phyloP scores from a whole-genome alignment of 768 basidiomycete species.

The Gymnopilus junonius region DNA sequence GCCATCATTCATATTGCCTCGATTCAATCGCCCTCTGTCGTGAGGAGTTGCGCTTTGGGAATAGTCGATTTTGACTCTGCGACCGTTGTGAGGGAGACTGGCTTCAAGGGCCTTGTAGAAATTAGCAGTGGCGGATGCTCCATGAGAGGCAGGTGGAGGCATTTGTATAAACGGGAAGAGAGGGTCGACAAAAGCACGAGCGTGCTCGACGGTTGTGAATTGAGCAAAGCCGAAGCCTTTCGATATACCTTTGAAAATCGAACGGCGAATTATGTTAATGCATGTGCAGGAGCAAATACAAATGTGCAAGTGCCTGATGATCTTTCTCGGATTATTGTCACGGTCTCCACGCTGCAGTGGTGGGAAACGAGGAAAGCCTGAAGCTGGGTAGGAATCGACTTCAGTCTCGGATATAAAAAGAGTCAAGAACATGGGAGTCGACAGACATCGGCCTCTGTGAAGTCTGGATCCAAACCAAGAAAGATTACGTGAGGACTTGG shows the following conservation, averaged over 20 bases:
- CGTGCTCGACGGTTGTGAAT: slow-evolving; percentile 85
- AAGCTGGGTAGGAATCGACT: slow-evolving; percentile 59
- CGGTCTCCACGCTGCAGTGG: slow-evolving; percentile 80
- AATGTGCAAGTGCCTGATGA: slow-evolving; percentile 93
- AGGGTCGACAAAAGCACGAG: slow-evolving; percentile 89
- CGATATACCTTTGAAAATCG: slow-evolving; percentile 84
- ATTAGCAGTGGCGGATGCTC: slow-evolving; percentile 73
- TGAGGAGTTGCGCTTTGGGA: slow-evolving; percentile 85
- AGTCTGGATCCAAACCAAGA: slow-evolving; percentile 90
- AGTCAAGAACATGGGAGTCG: slow-evolving; percentile 38
- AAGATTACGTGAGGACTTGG: slow-evolving; percentile 95
- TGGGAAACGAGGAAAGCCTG: slow-evolving; percentile 76
- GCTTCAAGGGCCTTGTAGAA: slow-evolving; percentile 79
- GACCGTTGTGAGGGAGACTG: slow-evolving; percentile 73
- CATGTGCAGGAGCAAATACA: slow-evolving; percentile 67
- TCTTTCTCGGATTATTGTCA: slow-evolving; percentile 96
- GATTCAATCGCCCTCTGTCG: slow-evolving; percentile 60
- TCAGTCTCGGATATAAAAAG: slow-evolving; percentile 36
- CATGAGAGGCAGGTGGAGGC: slow-evolving; percentile 89
- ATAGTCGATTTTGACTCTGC: slow-evolving; percentile 94
- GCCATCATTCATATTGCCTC: slow-evolving; percentile 85
- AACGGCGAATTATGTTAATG: slow-evolving; percentile 77
- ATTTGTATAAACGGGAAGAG: slow-evolving; percentile 91
- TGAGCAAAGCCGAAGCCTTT: slow-evolving; percentile 98
- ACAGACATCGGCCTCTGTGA: slow-evolving; percentile 93